Base-by-base conservation (phyloP, 225 moss, liverwort and hornwort species). In the Polytrichum commune region DNA sequence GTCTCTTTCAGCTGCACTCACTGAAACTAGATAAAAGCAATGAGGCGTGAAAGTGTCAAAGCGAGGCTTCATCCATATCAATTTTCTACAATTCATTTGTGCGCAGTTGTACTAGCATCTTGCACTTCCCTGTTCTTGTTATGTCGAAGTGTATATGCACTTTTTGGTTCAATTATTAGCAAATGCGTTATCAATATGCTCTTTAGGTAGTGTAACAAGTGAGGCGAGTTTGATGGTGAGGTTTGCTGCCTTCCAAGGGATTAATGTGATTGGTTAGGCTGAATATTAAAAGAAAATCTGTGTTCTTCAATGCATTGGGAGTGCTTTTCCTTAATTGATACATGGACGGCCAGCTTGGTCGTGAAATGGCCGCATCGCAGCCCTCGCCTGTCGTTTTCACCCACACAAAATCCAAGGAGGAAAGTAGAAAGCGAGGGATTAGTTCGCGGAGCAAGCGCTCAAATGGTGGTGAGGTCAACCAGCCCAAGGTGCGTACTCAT, bases 311-410 rank as follows among this genome's bases (percentile, higher is more conserved):
- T 32, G 56, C 53, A 2, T 19, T 65, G 18, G 33, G 53, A 19
- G 26, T 19, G 30, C 33, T 56, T 55, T 56, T 75, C 62, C 75
- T 75, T 75, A 69, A 75, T 20, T 68, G 69, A 69, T 75, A 69
- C 67, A 75, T 69, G 68, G 75, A 75, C 63, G 75, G 75, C 69
- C 75, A 75, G 75, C 75, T 75, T 27, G 75, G 75, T 63, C 75
- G 75, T 61, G 75, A 75, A 54, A 69, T 58, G 54, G 68, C 75
- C 62, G 69, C 75, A 29, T 75, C 75, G 16, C 62, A 75, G 61
- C 75, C 75, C 53, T 58, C 62, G 13, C 69, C 53, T 5, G 69
- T 75, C 23, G n/a, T 4, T 62, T 71, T 71, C 62, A 57, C 30
- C 70, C 54, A 19, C 54, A 68, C 53, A 54, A 54, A 53, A 25